These are phyloP conservation scores for Schwanniomyces vanrijiae DNA, from an alignment of 805 yeast genomes.

Conservation along the genomic window DNA sequence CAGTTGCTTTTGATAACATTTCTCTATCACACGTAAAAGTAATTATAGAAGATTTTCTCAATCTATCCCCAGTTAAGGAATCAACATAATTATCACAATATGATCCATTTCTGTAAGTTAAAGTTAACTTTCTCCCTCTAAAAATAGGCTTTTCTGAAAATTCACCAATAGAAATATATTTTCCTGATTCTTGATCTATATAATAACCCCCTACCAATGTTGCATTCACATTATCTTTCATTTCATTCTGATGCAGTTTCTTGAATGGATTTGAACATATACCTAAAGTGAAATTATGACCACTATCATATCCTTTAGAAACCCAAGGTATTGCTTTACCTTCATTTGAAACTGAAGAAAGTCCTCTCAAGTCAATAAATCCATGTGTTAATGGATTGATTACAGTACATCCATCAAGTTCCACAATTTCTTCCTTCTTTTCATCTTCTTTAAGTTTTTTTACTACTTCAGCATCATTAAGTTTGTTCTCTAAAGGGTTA, in stretches of 20 bases:
- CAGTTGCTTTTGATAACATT: conserved; percentile 59
- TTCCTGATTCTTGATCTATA: conserved; percentile 34
- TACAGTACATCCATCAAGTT: conserved; percentile 38
- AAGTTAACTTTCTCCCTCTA: conserved; percentile 67
- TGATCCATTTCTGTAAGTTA: conserved; percentile 72
- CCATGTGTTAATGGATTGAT: conserved; percentile 41
- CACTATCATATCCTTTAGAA: conserved; percentile 69
- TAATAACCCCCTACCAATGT: conserved; percentile 44
- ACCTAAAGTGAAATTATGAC: conserved; percentile 63
- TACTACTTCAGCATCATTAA: background rate
- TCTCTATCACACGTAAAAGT: conserved; percentile 81
- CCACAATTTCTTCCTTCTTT: conserved; percentile 6
- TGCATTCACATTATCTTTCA: conserved; percentile 42
- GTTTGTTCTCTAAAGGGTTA: background rate
- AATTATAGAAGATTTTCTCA: conserved; percentile 62
- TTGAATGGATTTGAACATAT: conserved; percentile 47
- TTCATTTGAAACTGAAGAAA: conserved; percentile 48
- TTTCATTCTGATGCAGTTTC: conserved; percentile 41
- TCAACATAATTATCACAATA: conserved; percentile 46
- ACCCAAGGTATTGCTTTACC: conserved; percentile 56
- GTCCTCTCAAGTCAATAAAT: conserved; percentile 52
- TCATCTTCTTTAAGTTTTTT: background rate
- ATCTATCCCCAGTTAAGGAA: conserved; percentile 40
- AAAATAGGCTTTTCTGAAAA: conserved; percentile 60
- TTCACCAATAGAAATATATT: conserved; percentile 52